These are phyloP conservation scores for Calendula officinalis DNA, from an alignment of 129 eudicot genomes.

Conservation along the genomic window DNA sequence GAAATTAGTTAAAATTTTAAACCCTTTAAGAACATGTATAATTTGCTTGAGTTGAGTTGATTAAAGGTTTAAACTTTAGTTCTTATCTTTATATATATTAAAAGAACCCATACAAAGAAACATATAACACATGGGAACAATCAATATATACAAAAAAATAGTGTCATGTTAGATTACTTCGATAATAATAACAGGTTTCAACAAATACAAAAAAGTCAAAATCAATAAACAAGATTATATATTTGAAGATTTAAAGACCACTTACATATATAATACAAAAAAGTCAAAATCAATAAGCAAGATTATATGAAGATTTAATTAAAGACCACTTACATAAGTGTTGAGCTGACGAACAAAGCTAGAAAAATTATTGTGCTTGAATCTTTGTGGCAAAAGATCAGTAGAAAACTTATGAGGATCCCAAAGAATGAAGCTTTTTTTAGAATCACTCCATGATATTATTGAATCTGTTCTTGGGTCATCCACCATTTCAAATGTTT, in stretches of 20 bases:
- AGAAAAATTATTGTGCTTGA: slow-evolving; percentile 86
- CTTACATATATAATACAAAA: neutral
- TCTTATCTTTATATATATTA: too few relatives aligned
- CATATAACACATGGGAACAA: neutral
- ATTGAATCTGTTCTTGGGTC: slow-evolving; percentile 72
- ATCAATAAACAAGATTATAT: slow-evolving; percentile 1
- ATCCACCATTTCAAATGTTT: slow-evolving; percentile 83
- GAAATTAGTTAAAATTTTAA: neutral
- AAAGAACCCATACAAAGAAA: slow-evolving; percentile 1
- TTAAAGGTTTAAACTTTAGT: neutral
- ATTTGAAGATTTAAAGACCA: neutral
- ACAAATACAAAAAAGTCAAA: neutral
- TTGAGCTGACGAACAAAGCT: slow-evolving; percentile 93
- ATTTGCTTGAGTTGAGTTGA: slow-evolving; percentile 5
- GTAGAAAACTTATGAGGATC: slow-evolving; percentile 72
- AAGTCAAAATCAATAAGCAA: neutral
- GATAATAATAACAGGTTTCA: neutral
- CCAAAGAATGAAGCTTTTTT: slow-evolving; percentile 73
- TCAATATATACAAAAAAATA: neutral
- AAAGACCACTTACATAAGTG: slow-evolving; percentile 64
- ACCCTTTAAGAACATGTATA: neutral
- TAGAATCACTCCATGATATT: slow-evolving; percentile 63
- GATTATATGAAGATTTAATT: neutral
- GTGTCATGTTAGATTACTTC: neutral
- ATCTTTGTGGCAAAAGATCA: slow-evolving; percentile 66